These are phyloP conservation scores for Stellera chamaejasme DNA, from an alignment of 345 rosid genomes.

Conservation along the genomic window DNA sequence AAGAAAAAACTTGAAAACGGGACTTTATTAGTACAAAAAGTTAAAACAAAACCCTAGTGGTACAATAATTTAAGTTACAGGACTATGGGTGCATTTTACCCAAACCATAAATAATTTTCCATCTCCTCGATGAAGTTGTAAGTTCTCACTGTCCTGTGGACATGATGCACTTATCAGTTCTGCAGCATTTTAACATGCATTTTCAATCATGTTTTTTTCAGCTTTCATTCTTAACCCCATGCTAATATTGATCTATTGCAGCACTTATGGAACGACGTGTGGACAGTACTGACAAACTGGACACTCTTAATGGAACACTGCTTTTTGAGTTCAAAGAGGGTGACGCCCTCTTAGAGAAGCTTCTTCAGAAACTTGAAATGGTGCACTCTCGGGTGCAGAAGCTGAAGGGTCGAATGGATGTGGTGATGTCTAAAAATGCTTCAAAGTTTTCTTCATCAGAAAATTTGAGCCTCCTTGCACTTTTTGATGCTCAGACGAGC, in stretches of 20 bases:
- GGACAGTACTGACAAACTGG: constrained; percentile 29
- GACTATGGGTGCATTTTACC: too few relatives aligned
- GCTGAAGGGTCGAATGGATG: constrained; percentile 55
- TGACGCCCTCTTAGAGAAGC: constrained; percentile 45
- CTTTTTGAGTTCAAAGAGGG: constrained; percentile 39
- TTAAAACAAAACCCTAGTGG: too few relatives aligned
- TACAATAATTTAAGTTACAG: too few relatives aligned
- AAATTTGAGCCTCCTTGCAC: constrained; percentile 75
- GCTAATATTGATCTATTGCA: constrained; percentile 20
- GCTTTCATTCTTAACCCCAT: constrained; percentile 5
- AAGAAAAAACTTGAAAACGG: too few relatives aligned
- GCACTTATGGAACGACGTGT: constrained; percentile 29
- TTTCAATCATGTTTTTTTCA: neutral
- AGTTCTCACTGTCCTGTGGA: too few relatives aligned
- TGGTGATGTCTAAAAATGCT: constrained; percentile 55
- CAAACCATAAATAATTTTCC: too few relatives aligned
- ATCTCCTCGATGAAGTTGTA: too few relatives aligned
- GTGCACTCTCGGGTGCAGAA: constrained; percentile 53
- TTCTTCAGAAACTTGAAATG: constrained; percentile 64
- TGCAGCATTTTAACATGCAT: too few relatives aligned
- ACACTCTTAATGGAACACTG: constrained; percentile 24
- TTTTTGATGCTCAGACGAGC: constrained; percentile 58
- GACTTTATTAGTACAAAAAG: too few relatives aligned
- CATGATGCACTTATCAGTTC: too few relatives aligned
- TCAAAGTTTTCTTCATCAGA: constrained; percentile 83